Conservation (phyloP, 2,329 filamentous ascomycete genomes). For the Aureobasidium namibiae region DNA sequence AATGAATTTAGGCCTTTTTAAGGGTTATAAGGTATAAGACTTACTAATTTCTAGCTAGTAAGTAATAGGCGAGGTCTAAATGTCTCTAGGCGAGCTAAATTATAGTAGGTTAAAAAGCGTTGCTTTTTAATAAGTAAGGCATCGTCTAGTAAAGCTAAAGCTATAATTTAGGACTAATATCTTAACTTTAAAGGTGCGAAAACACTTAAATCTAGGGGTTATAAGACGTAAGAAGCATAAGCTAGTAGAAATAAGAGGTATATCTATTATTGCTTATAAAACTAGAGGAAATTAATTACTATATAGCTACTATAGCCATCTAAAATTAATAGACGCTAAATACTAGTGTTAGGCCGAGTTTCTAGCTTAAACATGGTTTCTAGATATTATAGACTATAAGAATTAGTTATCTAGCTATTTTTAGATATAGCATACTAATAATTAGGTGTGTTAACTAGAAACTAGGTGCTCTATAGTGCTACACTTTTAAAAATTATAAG, state of each 20-base stretch:
- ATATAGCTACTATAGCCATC: not conserved
- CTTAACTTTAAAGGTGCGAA: no score
- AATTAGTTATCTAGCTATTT: not conserved
- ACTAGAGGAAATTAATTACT: no score
- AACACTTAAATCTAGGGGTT: no score
- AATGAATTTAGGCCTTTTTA: not conserved
- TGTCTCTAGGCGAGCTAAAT: not conserved
- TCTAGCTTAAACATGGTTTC: not conserved
- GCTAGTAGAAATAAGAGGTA: no score
- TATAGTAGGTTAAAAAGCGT: not conserved
- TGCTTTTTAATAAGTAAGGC: not conserved
- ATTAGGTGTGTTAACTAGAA: not conserved
- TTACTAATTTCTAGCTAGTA: not conserved
- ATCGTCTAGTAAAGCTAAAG: no score
- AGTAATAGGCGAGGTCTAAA: not conserved
- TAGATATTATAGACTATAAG: not conserved
- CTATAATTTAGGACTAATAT: no score
- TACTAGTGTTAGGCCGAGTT: not conserved
- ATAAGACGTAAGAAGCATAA: no score
- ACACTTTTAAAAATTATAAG: slow-evolving; percentile 4
- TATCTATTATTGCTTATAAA: no score
- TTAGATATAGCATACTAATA: not conserved
- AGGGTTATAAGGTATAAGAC: not conserved
- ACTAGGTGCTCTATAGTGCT: not conserved
- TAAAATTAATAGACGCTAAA: not conserved